Percentiles rank a stretch among this genome's conserved stretches.
These are phyloP conservation scores for Exophiala lecanii-corni DNA, from an alignment of 2,329 filamentous ascomycete genomes.

Conservation along the genomic window DNA sequence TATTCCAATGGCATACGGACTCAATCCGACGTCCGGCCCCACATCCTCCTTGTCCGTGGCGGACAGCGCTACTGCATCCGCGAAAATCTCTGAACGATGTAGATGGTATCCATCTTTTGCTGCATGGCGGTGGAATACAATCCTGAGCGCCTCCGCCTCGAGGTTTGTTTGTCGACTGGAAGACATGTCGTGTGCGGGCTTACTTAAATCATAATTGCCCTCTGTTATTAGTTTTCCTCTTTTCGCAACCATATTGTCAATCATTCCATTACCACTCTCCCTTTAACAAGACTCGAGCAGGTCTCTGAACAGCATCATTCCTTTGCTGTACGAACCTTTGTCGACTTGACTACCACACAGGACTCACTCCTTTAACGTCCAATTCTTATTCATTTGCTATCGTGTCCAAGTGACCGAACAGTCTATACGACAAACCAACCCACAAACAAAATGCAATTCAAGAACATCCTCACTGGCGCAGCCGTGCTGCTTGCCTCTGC, in stretches of 20 bases:
- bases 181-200: conserved; percentile 3
- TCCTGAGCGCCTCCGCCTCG: conserved; percentile 3
- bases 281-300: conserved; percentile 22
- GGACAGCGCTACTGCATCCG: conserved; percentile 17
- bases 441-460: conserved; percentile 32
- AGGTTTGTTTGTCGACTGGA: conserved; percentile 19
- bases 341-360: conserved; percentile 15
- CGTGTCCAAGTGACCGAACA: conserved; percentile 10
- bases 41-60: conserved; percentile 14
- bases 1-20: conserved; percentile 2
- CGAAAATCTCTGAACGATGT: conserved; percentile 23
- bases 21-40: conserved; percentile 4
- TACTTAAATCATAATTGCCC: conserved; percentile 21
- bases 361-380: conserved; percentile 13
- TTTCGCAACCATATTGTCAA: conserved; percentile 23
- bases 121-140: conserved; percentile 4
- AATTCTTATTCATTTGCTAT: conserved; percentile 1
- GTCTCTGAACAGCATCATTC: conserved; percentile 29
- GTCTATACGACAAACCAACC: conserved; percentile 14
- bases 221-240: conserved; percentile 20
- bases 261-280: conserved; percentile 15
- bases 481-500: conserved; percentile 31
- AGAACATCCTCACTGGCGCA: conserved; percentile 28
- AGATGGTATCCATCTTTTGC: conserved; percentile 11
- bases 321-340: conserved; percentile 26